phyloP scores from a whole-genome alignment of 345 rosid species.

The Geranium rotundifolium region DNA sequence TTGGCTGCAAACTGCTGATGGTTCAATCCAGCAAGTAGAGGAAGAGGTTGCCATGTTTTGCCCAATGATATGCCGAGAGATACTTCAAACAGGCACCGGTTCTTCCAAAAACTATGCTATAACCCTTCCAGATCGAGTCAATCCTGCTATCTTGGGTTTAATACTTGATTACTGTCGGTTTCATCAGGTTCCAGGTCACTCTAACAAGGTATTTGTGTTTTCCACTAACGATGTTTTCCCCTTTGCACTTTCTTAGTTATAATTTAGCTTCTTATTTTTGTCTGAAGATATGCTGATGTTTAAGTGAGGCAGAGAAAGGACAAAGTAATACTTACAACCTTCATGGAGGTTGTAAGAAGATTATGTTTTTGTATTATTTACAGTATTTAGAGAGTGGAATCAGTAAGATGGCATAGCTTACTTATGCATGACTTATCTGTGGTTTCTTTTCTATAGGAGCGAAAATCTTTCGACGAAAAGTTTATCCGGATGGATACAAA shows the following conservation, averaged over 20 bases:
- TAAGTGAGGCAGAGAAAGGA: neutral
- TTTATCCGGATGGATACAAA: conserved; percentile 81
- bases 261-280: neutral
- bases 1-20: conserved; percentile 87
- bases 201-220: conserved; percentile 44
- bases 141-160: conserved; percentile 59
- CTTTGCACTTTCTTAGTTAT: neutral
- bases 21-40: conserved; percentile 82
- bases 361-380: neutral
- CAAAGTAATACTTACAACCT: neutral
- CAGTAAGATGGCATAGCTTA: neutral
- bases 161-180: conserved; percentile 81
- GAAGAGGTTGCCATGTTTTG: conserved; percentile 90
- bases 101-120: conserved; percentile 72
- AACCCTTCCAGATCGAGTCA: conserved; percentile 78
- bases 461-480: conserved; percentile 68
- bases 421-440: neutral
- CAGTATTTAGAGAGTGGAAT: neutral
- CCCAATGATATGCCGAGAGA: conserved; percentile 81
- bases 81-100: conserved; percentile 63
- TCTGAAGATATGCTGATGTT: neutral
- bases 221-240: neutral
- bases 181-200: conserved; percentile 74
- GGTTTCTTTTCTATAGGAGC: conserved; percentile 39
- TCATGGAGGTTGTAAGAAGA: neutral